Percentiles rank a stretch among this genome's conserved stretches.
Evolutionary conservation across 352 stramenopile species (phyloP).

Genomic region (Thalassiosira ordinaria): DNA sequence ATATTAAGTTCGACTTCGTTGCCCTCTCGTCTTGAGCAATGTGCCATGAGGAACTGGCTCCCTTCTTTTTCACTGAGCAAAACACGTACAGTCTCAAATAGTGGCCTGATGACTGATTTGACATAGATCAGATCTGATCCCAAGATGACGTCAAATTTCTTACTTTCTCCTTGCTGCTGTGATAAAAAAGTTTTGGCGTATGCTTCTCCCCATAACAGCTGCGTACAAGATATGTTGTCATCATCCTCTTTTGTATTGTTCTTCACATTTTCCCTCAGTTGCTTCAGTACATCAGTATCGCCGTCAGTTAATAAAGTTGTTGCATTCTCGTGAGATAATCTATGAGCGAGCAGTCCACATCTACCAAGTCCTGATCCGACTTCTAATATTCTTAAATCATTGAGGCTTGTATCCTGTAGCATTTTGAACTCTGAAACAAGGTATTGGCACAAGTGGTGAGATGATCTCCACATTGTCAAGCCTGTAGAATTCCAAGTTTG

Average conservation of each 20-base stretch:
- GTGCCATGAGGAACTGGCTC: slow-evolving; percentile 54
- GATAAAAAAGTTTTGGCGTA: slow-evolving; percentile 34
- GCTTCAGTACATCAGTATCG: slow-evolving; percentile 44
- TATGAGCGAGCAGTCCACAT: slow-evolving; percentile 57
- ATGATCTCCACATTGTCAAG: slow-evolving; percentile 43
- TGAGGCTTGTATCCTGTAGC: slow-evolving; percentile 11
- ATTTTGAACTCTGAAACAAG: slow-evolving; percentile 20
- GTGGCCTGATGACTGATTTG: slow-evolving; percentile 41
- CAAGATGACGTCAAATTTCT: slow-evolving; percentile 62
- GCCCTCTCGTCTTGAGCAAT: slow-evolving; percentile 48
- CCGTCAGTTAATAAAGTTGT: slow-evolving; percentile 50
- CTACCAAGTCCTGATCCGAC: slow-evolving; percentile 59
- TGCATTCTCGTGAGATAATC: slow-evolving; percentile 25
- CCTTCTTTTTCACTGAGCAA: slow-evolving; percentile 25
- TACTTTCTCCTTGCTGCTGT: slow-evolving; percentile 4
- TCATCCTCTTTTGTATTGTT: slow-evolving; percentile 19
- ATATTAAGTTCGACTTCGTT: slow-evolving; percentile 49
- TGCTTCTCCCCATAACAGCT: slow-evolving; percentile 59
- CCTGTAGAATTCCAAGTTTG: slow-evolving; percentile 40
- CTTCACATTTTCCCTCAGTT: slow-evolving; percentile 44
- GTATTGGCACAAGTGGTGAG: slow-evolving; percentile 45
- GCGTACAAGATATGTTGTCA: slow-evolving; percentile 44
- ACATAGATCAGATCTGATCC: slow-evolving; percentile 64
- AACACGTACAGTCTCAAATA: slow-evolving; percentile 55
- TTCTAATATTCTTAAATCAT: slow-evolving; percentile 46